A percentile compares a stretch with the other conserved stretches of the same genome.
Conservation (phyloP, 257 asterid genomes). For the Gentiana macrophylla region DNA sequence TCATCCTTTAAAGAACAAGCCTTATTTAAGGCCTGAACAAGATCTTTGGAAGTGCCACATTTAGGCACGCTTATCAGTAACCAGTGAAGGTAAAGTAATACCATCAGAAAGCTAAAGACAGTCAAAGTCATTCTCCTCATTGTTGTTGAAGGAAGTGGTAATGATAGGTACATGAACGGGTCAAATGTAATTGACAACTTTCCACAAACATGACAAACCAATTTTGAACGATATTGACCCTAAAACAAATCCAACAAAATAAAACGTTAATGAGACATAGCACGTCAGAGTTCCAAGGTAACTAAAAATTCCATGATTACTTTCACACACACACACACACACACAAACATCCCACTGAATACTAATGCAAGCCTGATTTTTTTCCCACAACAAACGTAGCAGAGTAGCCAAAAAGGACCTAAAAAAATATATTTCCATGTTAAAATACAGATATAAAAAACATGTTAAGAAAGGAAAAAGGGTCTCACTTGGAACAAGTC, state of each 20-base stretch:
- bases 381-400: no score
- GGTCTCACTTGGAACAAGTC: conserved; percentile 49
- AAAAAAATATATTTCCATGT: background rate
- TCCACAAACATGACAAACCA: conserved; percentile 59
- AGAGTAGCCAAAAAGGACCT: background rate
- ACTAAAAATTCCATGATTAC: no score
- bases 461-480: conserved; percentile 9
- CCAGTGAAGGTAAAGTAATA: conserved; percentile 26
- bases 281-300: background rate
- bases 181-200: conserved; percentile 50
- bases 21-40: conserved; percentile 31
- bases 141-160: conserved; percentile 53
- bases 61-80: conserved; percentile 43
- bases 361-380: no score
- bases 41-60: conserved; percentile 44
- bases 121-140: conserved; percentile 49
- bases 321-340: no score
- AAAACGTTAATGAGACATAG: background rate
- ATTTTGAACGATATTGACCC: conserved; percentile 69
- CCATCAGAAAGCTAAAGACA: conserved; percentile 37
- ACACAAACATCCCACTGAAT: no score
- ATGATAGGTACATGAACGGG: conserved; percentile 60
- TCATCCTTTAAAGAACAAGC: conserved; percentile 47
- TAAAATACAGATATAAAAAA: background rate
- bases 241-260: conserved; percentile 14